phyloP scores from a whole-genome alignment of 176 grass and related monocot genomes.

The Paspalum notatum region DNA sequence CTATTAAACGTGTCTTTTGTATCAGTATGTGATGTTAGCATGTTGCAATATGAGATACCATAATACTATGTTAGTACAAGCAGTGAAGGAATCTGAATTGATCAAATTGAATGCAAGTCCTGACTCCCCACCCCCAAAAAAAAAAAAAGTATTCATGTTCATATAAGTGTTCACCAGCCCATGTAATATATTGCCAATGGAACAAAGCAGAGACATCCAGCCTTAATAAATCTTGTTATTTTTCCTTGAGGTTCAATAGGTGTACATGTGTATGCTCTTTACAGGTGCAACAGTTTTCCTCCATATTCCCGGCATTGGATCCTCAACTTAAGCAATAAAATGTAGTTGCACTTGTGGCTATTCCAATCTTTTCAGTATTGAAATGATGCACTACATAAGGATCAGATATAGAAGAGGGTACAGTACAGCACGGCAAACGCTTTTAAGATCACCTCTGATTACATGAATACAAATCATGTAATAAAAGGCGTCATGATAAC shows the following conservation, averaged over 20 bases:
- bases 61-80: conserved; percentile 1
- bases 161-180: neutral
- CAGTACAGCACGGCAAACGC: neutral
- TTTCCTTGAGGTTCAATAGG: neutral
- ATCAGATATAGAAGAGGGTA: neutral
- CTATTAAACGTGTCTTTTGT: neutral
- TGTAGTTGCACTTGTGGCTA: neutral
- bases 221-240: neutral
- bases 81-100: neutral
- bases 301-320: neutral
- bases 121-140: neutral
- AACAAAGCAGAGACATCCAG: neutral
- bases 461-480: neutral
- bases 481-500: neutral
- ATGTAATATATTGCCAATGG: neutral
- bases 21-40: conserved; percentile 1
- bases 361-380: neutral
- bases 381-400: neutral
- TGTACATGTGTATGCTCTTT: neutral
- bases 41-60: neutral
- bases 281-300: neutral
- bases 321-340: neutral
- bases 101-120: neutral
- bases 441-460: neutral
- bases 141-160: neutral